Evolutionary conservation across 1,139 yeast species (phyloP).

Genomic region (Sugiyamaella xylanicola): DNA sequence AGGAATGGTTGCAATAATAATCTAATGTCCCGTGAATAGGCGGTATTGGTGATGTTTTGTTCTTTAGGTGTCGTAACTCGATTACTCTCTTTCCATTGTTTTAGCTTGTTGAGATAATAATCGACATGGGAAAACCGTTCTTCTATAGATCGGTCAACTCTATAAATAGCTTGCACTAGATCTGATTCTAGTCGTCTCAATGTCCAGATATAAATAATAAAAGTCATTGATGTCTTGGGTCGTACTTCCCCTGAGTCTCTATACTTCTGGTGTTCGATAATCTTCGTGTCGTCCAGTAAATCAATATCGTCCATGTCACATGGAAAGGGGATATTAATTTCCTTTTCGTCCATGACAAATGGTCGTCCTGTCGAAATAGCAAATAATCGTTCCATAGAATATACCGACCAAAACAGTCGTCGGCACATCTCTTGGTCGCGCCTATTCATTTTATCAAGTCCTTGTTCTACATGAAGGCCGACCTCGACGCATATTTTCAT

Average conservation of each 20-base stretch:
- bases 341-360: conserved; percentile 50
- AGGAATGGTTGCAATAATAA: conserved; percentile 60
- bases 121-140: conserved; percentile 35
- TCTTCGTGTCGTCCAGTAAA: conserved; percentile 27
- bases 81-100: conserved; percentile 30
- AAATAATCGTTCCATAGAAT: conserved; percentile 56
- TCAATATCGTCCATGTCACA: conserved; percentile 39
- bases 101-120: conserved; percentile 30
- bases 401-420: conserved; percentile 62
- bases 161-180: conserved; percentile 54
- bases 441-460: conserved; percentile 31
- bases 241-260: background rate
- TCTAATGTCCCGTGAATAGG: conserved; percentile 59
- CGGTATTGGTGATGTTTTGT: conserved; percentile 49
- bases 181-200: conserved; percentile 58
- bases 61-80: conserved; percentile 26
- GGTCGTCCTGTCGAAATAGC: conserved; percentile 60
- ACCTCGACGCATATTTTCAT: conserved; percentile 43
- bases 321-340: conserved; percentile 51
- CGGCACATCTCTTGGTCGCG: conserved; percentile 45
- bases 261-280: conserved; percentile 15
- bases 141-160: conserved; percentile 41
- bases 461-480: conserved; percentile 31
- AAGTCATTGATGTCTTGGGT: conserved; percentile 40
- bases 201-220: conserved; percentile 55